A percentile compares a stretch with the other conserved stretches of the same genome.
These are phyloP conservation scores for Aethionema arabicum DNA, from an alignment of 345 rosid species.

Conservation along the genomic window DNA sequence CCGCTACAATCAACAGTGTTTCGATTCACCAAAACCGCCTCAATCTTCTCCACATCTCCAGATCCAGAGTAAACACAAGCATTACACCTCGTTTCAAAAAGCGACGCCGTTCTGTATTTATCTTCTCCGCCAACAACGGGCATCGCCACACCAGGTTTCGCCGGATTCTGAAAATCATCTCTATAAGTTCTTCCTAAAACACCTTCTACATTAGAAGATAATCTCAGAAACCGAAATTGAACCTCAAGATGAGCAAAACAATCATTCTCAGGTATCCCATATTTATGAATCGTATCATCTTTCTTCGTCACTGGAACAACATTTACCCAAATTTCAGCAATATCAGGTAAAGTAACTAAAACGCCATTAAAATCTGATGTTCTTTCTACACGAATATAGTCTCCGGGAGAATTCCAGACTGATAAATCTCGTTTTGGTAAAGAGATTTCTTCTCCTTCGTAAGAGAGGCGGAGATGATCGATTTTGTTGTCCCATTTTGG, in stretches of 20 bases:
- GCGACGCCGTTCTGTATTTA: conserved; percentile 46
- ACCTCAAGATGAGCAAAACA: conserved; percentile 67
- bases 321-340: conserved; percentile 51
- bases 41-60: conserved; percentile 5
- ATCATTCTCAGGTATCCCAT: conserved; percentile 47
- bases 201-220: conserved; percentile 57
- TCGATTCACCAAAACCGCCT: conserved; percentile 23
- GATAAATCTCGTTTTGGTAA: conserved; percentile 48
- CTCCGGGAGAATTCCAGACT: conserved; percentile 45
- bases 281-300: conserved; percentile 57
- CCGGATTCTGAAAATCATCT: conserved; percentile 60
- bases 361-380: conserved; percentile 49
- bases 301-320: conserved; percentile 64
- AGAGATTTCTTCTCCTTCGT: conserved; percentile 41
- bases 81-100: conserved; percentile 42
- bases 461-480: conserved; percentile 54
- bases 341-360: conserved; percentile 38
- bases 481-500: conserved; percentile 49
- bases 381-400: conserved; percentile 50
- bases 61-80: conserved; percentile 40
- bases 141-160: conserved; percentile 62
- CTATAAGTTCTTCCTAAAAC: conserved; percentile 62
- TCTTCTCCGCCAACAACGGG: conserved; percentile 60
- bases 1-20: conserved; percentile 46
- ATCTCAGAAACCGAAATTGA: conserved; percentile 50